phyloP scores from a whole-genome alignment of 305 asterid genomes.

The Fraxinus greggii region DNA sequence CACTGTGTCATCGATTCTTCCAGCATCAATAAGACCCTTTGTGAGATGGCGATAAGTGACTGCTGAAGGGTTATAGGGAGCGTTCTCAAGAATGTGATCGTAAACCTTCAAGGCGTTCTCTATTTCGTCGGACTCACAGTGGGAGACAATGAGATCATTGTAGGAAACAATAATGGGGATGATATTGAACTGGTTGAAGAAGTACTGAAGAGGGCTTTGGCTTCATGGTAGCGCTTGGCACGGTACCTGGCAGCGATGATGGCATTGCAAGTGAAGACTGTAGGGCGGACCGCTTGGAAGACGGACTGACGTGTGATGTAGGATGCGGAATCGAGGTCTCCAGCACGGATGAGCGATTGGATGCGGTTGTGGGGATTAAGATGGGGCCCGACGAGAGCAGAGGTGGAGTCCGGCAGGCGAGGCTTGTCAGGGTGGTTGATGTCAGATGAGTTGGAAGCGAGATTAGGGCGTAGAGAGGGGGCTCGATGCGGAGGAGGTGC shows the following conservation, averaged over 20 bases:
- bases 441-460: constrained; percentile 30
- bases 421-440: constrained; percentile 37
- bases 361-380: constrained; percentile 93
- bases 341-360: constrained; percentile 88
- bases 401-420: constrained; percentile 71
- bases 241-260: constrained; percentile 87
- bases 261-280: constrained; percentile 95
- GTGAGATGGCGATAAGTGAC: constrained; percentile 78
- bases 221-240: constrained; percentile 57
- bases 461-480: constrained; percentile 71
- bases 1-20: constrained; percentile 61
- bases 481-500: constrained; percentile 86
- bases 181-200: constrained; percentile 63
- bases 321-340: constrained; percentile 82
- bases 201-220: constrained; percentile 76
- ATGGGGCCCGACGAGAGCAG: constrained; percentile 68
- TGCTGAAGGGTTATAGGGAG: constrained; percentile 74
- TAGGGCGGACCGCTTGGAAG: constrained; percentile 62
- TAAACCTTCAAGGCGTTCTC: constrained; percentile 66
- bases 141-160: constrained; percentile 60
- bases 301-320: constrained; percentile 75
- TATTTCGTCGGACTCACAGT: constrained; percentile 69
- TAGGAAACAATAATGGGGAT: constrained; percentile 74
- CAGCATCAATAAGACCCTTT: constrained; percentile 63
- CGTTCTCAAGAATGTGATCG: constrained; percentile 48